phyloP scores from a whole-genome alignment of 352 stramenopile genomes.

The Pythium myriotylum region DNA sequence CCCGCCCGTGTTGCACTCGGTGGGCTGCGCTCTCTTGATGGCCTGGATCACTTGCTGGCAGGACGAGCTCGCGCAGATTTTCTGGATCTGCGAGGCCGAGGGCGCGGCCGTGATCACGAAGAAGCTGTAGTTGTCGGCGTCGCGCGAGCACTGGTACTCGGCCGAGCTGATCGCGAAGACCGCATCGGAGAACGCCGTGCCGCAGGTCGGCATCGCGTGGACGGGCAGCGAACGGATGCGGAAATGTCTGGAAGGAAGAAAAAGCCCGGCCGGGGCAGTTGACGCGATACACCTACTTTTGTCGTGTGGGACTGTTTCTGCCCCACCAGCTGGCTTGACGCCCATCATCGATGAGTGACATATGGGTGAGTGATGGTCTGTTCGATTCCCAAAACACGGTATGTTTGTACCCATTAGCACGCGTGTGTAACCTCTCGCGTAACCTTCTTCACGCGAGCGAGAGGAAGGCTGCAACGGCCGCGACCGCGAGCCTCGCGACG shows the following conservation, averaged over 20 bases:
- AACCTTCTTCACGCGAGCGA: not conserved
- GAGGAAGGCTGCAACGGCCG: not conserved
- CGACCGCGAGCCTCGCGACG: not conserved
- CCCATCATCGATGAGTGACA: too few species aligned
- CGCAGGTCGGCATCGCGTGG: not conserved
- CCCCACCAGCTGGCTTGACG: too few species aligned
- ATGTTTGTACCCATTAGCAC: too few species aligned
- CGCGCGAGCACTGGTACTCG: not conserved
- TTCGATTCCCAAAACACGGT: too few species aligned
- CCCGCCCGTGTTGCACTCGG: constrained; percentile 10
- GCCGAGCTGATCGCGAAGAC: not conserved
- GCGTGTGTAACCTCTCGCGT: too few species aligned
- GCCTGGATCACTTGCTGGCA: constrained; percentile 4
- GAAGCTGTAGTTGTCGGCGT: not conserved
- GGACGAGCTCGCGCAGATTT: constrained; percentile 1
- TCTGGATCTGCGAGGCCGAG: not conserved
- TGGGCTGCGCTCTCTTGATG: not conserved
- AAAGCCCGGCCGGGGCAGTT: too few species aligned
- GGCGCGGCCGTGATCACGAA: not conserved
- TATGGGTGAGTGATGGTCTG: too few species aligned
- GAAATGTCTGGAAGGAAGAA: too few species aligned
- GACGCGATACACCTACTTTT: too few species aligned
- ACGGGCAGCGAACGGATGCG: too few species aligned
- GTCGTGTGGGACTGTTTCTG: too few species aligned
- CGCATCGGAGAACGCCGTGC: not conserved